phyloP scores from a whole-genome alignment of 257 asterid genomes.

The Oldenlandia corymbosa region DNA sequence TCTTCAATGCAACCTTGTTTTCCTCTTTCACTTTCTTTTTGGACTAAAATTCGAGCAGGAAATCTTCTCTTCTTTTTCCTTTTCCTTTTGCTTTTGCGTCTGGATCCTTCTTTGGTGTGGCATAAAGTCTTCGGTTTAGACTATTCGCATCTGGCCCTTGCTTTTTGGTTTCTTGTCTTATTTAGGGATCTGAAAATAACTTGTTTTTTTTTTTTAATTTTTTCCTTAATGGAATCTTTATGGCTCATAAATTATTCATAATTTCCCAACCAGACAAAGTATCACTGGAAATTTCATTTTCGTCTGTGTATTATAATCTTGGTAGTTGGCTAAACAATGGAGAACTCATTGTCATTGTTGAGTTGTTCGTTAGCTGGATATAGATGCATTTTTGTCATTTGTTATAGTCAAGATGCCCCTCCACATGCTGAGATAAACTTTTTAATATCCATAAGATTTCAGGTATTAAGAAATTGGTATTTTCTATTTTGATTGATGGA shows the following conservation, averaged over 20 bases:
- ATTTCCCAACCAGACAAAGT: neutral
- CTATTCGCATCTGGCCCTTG: neutral
- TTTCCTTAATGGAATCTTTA: neutral
- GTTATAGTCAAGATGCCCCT: neutral
- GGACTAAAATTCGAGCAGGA: neutral
- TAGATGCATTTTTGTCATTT: conserved; percentile 17
- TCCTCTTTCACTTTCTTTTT: neutral
- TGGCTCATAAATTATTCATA: neutral
- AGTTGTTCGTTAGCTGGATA: conserved; percentile 24
- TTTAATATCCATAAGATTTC: conserved; percentile 9
- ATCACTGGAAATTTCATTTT: neutral
- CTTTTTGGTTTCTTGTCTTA: conserved; percentile 11
- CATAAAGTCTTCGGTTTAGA: neutral
- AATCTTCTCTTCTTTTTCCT: neutral
- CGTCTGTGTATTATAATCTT: neutral
- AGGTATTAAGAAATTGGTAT: too few relatives aligned
- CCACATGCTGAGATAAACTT: conserved; percentile 8
- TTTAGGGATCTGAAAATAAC: conserved; percentile 7
- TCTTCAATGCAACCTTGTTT: neutral
- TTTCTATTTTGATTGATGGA: neutral
- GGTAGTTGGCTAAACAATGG: conserved; percentile 11
- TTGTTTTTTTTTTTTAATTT: neutral
- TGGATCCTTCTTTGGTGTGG: neutral
- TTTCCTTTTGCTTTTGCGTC: neutral
- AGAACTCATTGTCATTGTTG: conserved; percentile 15